A percentile compares a stretch with the other conserved stretches of the same genome.
Evolutionary conservation across 2,329 filamentous ascomycete genomes (phyloP).

Genomic region (Sporothrix variecibatus): DNA sequence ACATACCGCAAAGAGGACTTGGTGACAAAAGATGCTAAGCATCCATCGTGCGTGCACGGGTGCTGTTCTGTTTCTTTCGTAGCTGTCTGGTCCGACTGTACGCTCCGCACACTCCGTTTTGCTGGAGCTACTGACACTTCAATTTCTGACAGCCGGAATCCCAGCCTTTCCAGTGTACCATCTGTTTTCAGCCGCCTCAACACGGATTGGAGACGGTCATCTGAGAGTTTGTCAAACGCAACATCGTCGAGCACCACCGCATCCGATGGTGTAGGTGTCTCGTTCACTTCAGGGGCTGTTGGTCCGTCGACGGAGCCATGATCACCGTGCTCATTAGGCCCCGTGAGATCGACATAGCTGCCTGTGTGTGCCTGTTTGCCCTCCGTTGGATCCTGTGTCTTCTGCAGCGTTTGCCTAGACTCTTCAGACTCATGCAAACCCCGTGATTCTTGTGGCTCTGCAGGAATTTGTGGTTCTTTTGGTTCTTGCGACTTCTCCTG

Average conservation of each 20-base stretch:
- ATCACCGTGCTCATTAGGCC: neutral
- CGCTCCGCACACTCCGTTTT: neutral
- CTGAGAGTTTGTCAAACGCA: neutral
- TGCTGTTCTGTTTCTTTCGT: neutral
- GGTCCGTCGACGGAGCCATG: neutral
- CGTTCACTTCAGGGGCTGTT: neutral
- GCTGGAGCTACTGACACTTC: neutral
- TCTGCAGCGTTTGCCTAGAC: neutral
- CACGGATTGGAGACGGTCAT: neutral
- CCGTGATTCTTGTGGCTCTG: neutral
- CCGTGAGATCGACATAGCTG: neutral
- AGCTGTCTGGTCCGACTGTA: neutral
- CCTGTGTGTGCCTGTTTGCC: neutral
- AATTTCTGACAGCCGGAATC: neutral
- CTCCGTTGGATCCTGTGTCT: neutral
- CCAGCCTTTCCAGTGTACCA: neutral
- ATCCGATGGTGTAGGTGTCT: neutral
- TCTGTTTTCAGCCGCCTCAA: neutral
- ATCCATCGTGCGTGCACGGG: neutral
- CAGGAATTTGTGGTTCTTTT: neutral
- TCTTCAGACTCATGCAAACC: neutral
- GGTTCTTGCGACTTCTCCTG: neutral
- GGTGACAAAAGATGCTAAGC: neutral
- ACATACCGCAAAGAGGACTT: conserved; percentile 4
- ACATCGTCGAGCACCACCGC: neutral